Base-by-base conservation (phyloP, 345 rosid genomes). In the Eucalyptus microcorys region DNA sequence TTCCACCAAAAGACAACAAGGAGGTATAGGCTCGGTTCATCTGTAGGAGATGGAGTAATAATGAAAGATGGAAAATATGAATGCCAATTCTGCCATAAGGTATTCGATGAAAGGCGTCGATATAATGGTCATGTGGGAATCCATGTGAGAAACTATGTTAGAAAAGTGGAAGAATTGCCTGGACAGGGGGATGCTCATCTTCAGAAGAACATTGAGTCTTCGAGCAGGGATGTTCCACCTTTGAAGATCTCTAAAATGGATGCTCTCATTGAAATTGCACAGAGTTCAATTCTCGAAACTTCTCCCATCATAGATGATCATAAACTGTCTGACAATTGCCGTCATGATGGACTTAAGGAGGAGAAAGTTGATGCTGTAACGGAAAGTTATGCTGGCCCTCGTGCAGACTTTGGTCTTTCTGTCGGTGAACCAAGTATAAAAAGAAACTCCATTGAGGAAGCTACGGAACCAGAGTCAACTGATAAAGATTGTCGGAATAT, bases 251-350 rank as follows among this genome's bases (percentile, higher is more conserved):
- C 97, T 88, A 96, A 92, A 91, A 96, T 96, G 98, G 97, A 96
- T 90, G 98, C 97, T 40, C 87, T 96, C 87, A 92, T 96, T 91
- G 97, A 96, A 94, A 95, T 95, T 90, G 98, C 98, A n/a, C 96
- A 96, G 92, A 94, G 89, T 91, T 94, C 97, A 30, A 94, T 95
- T 87, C 93, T 91, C 49, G 94, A 95, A 87, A 93, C 92, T 87
- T 90, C 93, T 30, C 49, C 91, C 85, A 12, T 88, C 50, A 91
- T 87, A 59, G 92, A 87, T 61, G 87, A 90, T 88, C 88, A 68
- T 90, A 92, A 91, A 90, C 86, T 87, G 47, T 84, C 81, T 89
- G 91, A 88, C 89, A 89, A 80, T 48, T 87, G 86, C 32, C 21
- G 85, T 83, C 85, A 89, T 48, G 93, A 89, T 90, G 89, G 91